These are phyloP conservation scores for Peronospora belbahrii DNA, from an alignment of 352 stramenopile genomes.

Conservation along the genomic window DNA sequence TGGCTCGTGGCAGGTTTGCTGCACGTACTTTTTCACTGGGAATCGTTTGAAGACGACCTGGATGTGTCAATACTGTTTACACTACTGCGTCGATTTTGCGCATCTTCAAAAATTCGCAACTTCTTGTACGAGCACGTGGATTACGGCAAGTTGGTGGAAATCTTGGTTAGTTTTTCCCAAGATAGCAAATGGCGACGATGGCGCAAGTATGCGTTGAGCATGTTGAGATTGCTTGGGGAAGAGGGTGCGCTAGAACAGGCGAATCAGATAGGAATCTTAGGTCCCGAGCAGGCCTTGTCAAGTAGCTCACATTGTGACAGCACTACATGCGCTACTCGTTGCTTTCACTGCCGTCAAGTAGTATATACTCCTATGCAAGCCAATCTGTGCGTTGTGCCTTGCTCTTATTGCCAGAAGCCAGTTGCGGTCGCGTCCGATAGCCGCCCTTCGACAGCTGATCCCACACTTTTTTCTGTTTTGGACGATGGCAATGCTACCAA, in stretches of 20 bases:
- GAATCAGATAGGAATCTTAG: conserved; percentile 4
- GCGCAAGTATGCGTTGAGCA: conserved; percentile 25
- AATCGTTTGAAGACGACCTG: conserved; percentile 31
- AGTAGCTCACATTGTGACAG: conserved; percentile 10
- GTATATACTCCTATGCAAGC: conserved; percentile 30
- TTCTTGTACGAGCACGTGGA: conserved; percentile 39
- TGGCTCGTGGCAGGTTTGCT: conserved; percentile 48
- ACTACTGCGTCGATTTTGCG: conserved; percentile 40
- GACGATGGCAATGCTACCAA: conserved; percentile 15
- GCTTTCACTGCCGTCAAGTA: conserved; percentile 48
- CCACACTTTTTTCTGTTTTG: conserved; percentile 23
- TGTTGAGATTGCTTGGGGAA: conserved; percentile 46
- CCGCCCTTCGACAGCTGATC: conserved; percentile 16
- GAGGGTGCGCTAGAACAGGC: conserved; percentile 30
- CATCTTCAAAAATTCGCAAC: conserved; percentile 22
- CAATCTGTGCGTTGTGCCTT: conserved; percentile 30
- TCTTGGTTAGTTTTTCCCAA: conserved; percentile 29
- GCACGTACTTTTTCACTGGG: conserved; percentile 33
- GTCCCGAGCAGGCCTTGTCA: conserved; percentile 8
- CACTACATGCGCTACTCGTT: conserved; percentile 32
- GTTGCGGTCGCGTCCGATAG: conserved; percentile 29
- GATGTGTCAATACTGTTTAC: conserved; percentile 39
- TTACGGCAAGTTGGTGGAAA: conserved; percentile 34
- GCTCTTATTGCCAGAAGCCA: conserved; percentile 38
- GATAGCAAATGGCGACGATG: conserved; percentile 34